phyloP scores from a whole-genome alignment of 306 rosid genomes.

The Rubus idaeus region DNA sequence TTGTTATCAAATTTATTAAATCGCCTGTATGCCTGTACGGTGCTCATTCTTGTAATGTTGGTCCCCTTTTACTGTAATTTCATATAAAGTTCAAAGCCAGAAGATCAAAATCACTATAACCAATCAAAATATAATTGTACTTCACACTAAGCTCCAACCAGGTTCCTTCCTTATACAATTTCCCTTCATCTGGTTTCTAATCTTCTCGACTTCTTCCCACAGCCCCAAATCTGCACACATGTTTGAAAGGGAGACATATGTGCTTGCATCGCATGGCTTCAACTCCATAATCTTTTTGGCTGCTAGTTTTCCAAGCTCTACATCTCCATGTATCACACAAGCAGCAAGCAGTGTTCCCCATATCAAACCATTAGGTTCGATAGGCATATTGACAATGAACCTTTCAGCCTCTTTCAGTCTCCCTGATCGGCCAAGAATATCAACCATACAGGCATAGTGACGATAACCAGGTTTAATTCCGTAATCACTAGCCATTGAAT shows the following conservation, averaged over 20 bases:
- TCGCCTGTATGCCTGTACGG: neutral
- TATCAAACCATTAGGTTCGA: slow-evolving; percentile 53
- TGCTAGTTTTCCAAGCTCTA: slow-evolving; percentile 65
- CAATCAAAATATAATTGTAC: neutral
- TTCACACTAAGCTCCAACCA: slow-evolving; percentile 66
- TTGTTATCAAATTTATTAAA: neutral
- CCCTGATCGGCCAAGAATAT: slow-evolving; percentile 77
- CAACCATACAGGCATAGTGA: slow-evolving; percentile 75
- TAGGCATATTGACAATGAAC: slow-evolving; percentile 55
- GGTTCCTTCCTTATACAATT: slow-evolving; percentile 57
- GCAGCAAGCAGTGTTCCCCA: slow-evolving; percentile 84
- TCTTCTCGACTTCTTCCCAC: slow-evolving; percentile 66
- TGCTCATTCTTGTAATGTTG: neutral
- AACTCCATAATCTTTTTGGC: slow-evolving; percentile 61
- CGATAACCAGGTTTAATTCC: slow-evolving; percentile 54
- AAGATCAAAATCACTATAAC: slow-evolving; percentile 9
- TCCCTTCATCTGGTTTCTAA: slow-evolving; percentile 58
- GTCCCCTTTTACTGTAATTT: neutral
- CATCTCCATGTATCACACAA: slow-evolving; percentile 69
- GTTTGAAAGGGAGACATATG: slow-evolving; percentile 65
- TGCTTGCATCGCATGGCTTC: slow-evolving; percentile 54
- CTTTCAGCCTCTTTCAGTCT: slow-evolving; percentile 61
- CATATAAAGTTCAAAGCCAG: neutral
- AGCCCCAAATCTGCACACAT: slow-evolving; percentile 69
- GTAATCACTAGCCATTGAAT: slow-evolving; percentile 57